Conservation (phyloP, 1,284 basidiomycete species). For the Leccinum subrobustum region DNA sequence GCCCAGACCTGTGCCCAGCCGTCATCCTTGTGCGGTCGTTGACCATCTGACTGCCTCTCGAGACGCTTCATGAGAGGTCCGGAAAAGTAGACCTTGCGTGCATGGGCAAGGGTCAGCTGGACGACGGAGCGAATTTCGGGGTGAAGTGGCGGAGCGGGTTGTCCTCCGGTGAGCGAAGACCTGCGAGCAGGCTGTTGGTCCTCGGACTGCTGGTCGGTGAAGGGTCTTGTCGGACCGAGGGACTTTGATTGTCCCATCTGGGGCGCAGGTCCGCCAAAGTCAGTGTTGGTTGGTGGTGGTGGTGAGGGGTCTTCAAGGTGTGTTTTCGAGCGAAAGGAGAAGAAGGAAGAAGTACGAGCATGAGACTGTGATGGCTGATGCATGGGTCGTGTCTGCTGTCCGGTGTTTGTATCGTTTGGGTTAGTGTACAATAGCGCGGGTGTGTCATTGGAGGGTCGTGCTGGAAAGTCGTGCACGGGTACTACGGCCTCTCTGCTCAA, state of each 20-base stretch:
- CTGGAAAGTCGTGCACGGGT: constrained; percentile 34
- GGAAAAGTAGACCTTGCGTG: constrained; percentile 79
- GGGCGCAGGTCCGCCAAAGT: constrained; percentile 21
- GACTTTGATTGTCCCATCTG: constrained; percentile 35
- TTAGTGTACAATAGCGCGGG: constrained; percentile 20
- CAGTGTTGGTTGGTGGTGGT: constrained; percentile 5
- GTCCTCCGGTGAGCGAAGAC: constrained; percentile 24
- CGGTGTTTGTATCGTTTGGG: constrained; percentile 19
- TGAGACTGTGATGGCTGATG: constrained; percentile 27
- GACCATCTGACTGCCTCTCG: constrained; percentile 76
- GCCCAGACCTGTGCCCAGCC: constrained; percentile 95
- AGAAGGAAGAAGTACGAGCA: constrained; percentile 42
- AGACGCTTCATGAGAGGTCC: constrained; percentile 74
- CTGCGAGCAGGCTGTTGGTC: constrained; percentile 13
- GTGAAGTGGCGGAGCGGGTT: constrained; percentile 49
- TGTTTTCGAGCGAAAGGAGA: constrained; percentile 38
- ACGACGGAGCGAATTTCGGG: constrained; percentile 78
- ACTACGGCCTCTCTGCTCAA: constrained; percentile 12
- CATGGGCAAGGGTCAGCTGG: constrained; percentile 64
- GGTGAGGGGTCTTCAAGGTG: constrained; percentile 16
- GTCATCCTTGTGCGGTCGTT: constrained; percentile 68
- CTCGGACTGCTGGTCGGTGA: constrained; percentile 16
- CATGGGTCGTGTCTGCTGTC: constrained; percentile 25
- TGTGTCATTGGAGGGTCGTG: constrained; percentile 25
- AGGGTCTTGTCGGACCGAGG: constrained; percentile 28